Percentiles rank a stretch among this genome's conserved stretches.
Evolutionary conservation across 495 filamentous ascomycete genomes (phyloP).

Genomic region (Podospora bellae-mahoneyi): DNA sequence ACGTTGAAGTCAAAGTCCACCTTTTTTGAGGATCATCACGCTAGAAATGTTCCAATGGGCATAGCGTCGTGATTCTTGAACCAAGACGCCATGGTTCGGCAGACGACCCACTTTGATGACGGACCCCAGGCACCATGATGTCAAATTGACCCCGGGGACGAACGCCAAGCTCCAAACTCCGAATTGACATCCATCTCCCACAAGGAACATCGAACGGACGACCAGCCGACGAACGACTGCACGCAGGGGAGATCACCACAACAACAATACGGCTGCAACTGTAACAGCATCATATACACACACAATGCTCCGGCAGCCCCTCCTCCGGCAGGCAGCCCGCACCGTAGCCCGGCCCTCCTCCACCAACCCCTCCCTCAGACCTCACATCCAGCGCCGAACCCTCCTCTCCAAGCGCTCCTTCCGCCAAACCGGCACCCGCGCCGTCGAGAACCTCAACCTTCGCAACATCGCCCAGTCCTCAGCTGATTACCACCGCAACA

Average conservation of each 20-base stretch:
- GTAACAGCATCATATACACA: background rate
- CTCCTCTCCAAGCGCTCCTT: conserved; percentile 31
- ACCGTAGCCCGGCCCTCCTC: conserved; percentile 8
- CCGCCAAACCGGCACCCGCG: conserved; percentile 23
- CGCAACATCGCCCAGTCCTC: conserved; percentile 39
- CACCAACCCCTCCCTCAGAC: conserved; percentile 5
- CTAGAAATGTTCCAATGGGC: background rate
- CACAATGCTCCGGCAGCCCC: conserved; percentile 30
- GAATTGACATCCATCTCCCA: conserved; percentile 1
- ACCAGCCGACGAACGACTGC: background rate
- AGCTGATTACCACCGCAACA: conserved; percentile 44
- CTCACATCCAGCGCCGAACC: conserved; percentile 31
- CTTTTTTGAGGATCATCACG: background rate
- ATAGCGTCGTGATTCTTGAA: background rate
- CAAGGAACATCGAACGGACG: background rate
- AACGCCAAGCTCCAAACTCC: conserved; percentile 5
- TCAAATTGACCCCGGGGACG: background rate
- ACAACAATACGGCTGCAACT: background rate
- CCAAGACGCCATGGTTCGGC: background rate
- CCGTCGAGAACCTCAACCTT: conserved; percentile 46
- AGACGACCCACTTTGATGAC: background rate
- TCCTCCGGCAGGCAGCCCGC: conserved; percentile 25
- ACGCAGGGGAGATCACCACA: conserved; percentile 5
- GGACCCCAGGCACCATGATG: conserved; percentile 11
- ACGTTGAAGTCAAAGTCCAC: background rate